phyloP scores from a whole-genome alignment of 2,329 filamentous ascomycete species.

The Cladophialophora chaetospira region DNA sequence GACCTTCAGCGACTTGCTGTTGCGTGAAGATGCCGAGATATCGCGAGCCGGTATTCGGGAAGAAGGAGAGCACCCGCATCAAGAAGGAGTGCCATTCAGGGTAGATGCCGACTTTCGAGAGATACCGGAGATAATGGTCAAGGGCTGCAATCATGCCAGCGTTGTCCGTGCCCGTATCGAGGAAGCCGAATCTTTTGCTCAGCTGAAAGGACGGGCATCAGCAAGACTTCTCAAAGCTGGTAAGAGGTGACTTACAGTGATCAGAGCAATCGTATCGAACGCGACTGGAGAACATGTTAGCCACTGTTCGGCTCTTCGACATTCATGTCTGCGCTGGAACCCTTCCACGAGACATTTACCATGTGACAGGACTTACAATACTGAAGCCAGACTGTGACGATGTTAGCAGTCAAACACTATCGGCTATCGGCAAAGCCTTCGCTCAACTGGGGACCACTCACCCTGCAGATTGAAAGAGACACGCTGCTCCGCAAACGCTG shows the following conservation, averaged over 20 bases:
- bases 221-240: not conserved
- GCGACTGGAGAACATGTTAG: constrained; percentile 33
- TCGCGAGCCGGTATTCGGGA: constrained; percentile 36
- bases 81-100: constrained; percentile 42
- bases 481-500: constrained; percentile 38
- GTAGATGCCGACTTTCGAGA: constrained; percentile 47
- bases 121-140: constrained; percentile 42
- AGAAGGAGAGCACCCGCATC: constrained; percentile 36
- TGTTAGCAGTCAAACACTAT: not conserved
- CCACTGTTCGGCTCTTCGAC: too few species aligned
- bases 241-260: constrained; percentile 31
- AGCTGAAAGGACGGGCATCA: constrained; percentile 28
- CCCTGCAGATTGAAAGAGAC: constrained; percentile 34
- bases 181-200: constrained; percentile 41
- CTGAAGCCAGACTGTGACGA: constrained; percentile 39
- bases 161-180: constrained; percentile 38
- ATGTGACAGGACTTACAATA: constrained; percentile 44
- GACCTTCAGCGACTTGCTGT: constrained; percentile 36
- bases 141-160: constrained; percentile 42
- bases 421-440: not conserved
- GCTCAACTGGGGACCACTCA: not conserved
- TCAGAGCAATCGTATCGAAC: constrained; percentile 41
- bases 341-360: too few species aligned
- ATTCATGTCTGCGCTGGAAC: too few species aligned
- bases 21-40: constrained; percentile 39